Conservation (phyloP, 441 rosid species). For the Oxalis stricta region DNA sequence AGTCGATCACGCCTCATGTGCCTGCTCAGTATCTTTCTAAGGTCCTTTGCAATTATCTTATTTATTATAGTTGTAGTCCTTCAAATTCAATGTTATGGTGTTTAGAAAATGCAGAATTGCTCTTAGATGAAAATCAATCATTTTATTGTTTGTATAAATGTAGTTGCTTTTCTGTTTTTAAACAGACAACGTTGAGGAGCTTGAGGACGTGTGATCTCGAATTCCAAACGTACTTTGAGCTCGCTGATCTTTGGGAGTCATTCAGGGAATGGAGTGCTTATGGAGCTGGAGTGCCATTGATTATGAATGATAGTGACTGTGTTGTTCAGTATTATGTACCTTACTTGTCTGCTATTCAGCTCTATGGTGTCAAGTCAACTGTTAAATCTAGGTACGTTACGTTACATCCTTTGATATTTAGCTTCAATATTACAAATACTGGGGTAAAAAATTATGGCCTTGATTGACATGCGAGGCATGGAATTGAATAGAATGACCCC, state of each 20-base stretch:
- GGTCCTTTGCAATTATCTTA: conserved; percentile 15
- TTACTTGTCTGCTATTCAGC: conserved; percentile 55
- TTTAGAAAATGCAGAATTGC: neutral
- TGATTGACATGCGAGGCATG: too few species aligned
- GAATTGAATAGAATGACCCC: too few species aligned
- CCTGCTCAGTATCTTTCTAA: conserved; percentile 43
- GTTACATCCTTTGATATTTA: too few species aligned
- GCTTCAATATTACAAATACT: too few species aligned
- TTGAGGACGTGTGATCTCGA: conserved; percentile 30
- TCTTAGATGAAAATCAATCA: neutral
- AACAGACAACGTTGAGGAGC: conserved; percentile 32
- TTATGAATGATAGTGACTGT: conserved; percentile 41
- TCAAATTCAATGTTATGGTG: too few species aligned
- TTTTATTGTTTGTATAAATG: neutral
- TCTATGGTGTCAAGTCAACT: conserved; percentile 27
- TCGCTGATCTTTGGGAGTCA: conserved; percentile 75
- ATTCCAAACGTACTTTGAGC: conserved; percentile 40
- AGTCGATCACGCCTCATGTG: conserved; percentile 46
- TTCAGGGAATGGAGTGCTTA: conserved; percentile 83
- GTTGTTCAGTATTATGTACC: conserved; percentile 75
- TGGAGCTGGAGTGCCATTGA: conserved; percentile 61
- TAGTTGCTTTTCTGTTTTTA: neutral
- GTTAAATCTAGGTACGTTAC: conserved; percentile 30
- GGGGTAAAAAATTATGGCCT: too few species aligned
- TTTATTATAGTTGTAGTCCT: neutral